A percentile compares a stretch with the other conserved stretches of the same genome.
These are phyloP conservation scores for Wickerhamiella siamensis DNA, from an alignment of 805 yeast genomes.

Conservation along the genomic window DNA sequence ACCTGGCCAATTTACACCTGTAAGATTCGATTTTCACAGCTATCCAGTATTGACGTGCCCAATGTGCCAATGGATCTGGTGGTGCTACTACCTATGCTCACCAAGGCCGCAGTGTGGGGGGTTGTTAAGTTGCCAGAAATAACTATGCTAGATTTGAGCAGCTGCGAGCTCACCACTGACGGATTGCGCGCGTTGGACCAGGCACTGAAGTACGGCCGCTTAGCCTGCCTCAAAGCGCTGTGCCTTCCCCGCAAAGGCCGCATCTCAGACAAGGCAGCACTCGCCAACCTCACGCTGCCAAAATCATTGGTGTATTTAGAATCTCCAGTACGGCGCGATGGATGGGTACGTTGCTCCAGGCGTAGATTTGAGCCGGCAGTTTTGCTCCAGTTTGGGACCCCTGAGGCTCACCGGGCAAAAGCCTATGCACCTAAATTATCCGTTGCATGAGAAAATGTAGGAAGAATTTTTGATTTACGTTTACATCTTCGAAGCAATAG, in stretches of 20 bases:
- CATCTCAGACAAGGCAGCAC: neutral
- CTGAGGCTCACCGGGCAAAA: neutral
- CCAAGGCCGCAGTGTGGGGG: neutral
- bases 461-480: too few species aligned
- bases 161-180: neutral
- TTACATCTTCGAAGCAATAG: too few species aligned
- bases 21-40: neutral
- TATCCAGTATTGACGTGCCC: neutral
- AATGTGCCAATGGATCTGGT: neutral
- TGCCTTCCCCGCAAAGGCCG: conserved; percentile 4
- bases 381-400: neutral
- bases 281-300: conserved; percentile 1
- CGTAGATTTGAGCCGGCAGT: neutral
- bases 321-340: neutral
- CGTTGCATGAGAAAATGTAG: too few species aligned
- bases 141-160: conserved; percentile 3
- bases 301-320: conserved; percentile 3
- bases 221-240: conserved; percentile 1
- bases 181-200: conserved; percentile 2
- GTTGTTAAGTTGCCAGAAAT: neutral
- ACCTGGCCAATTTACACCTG: neutral
- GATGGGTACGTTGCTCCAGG: neutral
- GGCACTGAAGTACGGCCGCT: conserved; percentile 3
- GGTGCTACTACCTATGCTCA: neutral
- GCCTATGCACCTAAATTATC: too few species aligned